Evolutionary conservation across 208 protist genomes (phyloP), one percentile per base, ranked within the genome.

Genomic region (Crithidia thermophila): DNA sequence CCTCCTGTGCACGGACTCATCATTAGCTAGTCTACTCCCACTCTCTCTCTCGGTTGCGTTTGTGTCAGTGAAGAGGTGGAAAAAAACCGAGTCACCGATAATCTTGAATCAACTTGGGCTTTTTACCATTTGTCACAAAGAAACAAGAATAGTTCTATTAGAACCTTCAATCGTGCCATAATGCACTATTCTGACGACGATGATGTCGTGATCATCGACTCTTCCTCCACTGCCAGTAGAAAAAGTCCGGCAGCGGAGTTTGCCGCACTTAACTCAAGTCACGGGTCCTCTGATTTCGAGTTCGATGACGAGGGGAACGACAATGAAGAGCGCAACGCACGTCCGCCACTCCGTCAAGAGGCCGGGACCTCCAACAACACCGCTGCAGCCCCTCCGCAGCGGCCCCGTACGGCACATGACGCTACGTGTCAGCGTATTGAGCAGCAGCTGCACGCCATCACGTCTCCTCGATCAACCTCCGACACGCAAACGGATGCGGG

Each of bases 181-280:
- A n/a, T 71, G 49, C 28, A 20, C 10, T n/a, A 37, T 37, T 66
- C 61, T 9, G 65, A 72, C 16, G 72, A 72, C 20, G 72, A 50
- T 33, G 64, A 53, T 28, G 40, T 72, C n/a, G 51, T 65, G 30
- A 42, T 77, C 27, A 63, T 77, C 39, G 68, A 75, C 68, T 75
- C 68, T 5, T 62, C 68, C 31, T 62, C 53, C 28, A 31, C 58
- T 9, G 55, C 33, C 14, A 50, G 58, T 28, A 55, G 45, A 6
- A n/a, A 30, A 2, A 21, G 0, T 3, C 39, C 57, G 18, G 36
- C 49, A 4, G 10, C 30, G 16, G 39, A 21, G 8, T 4, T 23
- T 0, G 16, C 20, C 16, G 31, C 21, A 3, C n/a, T 39, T 8
- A 47, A 34, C 28, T 51, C 47, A 7, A 56, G 56, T 34, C 16